These are phyloP conservation scores for Ceratocystis destructans DNA, from an alignment of 2,329 filamentous ascomycete species.

Conservation along the genomic window DNA sequence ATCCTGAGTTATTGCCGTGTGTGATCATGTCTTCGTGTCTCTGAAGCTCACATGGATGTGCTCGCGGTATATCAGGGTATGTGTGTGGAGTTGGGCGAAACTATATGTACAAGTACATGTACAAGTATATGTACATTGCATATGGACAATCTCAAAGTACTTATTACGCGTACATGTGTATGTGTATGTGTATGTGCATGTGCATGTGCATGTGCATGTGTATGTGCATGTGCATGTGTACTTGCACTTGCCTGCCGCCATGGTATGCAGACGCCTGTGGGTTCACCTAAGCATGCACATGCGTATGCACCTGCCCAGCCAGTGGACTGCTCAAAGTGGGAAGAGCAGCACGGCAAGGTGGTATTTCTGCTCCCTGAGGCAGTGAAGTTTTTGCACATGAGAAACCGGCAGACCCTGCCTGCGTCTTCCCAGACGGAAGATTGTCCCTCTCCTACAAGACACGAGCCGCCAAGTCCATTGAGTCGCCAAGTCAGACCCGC, in stretches of 20 bases:
- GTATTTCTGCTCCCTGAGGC: background rate
- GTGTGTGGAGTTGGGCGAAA: background rate
- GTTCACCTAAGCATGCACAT: background rate
- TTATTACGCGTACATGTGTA: background rate
- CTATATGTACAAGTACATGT: background rate
- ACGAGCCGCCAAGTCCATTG: background rate
- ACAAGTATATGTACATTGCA: background rate
- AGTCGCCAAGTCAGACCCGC: background rate
- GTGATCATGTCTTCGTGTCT: background rate
- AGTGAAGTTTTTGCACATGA: background rate
- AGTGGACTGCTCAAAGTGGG: background rate
- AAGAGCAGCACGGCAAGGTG: background rate
- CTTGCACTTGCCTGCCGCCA: background rate
- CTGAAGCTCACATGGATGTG: background rate
- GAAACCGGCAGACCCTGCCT: background rate
- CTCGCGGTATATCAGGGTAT: background rate
- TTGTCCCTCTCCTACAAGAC: background rate
- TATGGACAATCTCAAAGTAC: background rate
- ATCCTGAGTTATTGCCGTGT: background rate
- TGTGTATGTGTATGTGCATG: background rate
- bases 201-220: background rate
- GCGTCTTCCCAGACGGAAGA: background rate
- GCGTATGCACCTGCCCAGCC: background rate
- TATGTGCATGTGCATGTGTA: background rate
- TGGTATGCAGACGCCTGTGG: background rate